These are phyloP conservation scores for Didymellaceae sp. DNA, from an alignment of 2,329 filamentous ascomycete genomes.

Conservation along the genomic window DNA sequence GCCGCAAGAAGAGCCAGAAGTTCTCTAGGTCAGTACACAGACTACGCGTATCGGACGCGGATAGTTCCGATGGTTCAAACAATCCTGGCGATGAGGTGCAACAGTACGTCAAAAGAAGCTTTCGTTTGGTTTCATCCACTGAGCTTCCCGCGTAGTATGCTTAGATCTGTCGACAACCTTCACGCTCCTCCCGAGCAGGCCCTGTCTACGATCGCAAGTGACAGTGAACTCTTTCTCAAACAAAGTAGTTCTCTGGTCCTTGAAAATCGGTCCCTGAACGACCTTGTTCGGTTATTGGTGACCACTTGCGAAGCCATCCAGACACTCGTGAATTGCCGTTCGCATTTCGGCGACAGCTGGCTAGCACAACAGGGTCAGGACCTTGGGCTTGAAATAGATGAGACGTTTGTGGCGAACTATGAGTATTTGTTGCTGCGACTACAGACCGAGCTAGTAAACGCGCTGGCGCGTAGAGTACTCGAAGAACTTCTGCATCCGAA, in stretches of 20 bases:
- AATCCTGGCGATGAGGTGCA: constrained; percentile 42
- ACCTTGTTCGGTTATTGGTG: constrained; percentile 37
- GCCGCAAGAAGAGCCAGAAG: constrained; percentile 25
- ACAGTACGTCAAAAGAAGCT: constrained; percentile 43
- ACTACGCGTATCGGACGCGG: constrained; percentile 29
- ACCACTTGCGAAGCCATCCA: constrained; percentile 42
- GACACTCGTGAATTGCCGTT: constrained; percentile 34
- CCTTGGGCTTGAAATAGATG: constrained; percentile 41
- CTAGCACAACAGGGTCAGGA: constrained; percentile 40
- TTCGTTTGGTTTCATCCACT: constrained; percentile 43
- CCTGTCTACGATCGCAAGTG: constrained; percentile 40
- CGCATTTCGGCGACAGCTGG: constrained; percentile 40
- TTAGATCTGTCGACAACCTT: constrained; percentile 35
- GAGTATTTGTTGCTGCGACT: constrained; percentile 52
- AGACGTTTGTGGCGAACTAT: constrained; percentile 52
- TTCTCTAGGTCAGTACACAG: constrained; percentile 27
- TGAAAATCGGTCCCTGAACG: constrained; percentile 37
- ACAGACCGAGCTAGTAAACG: constrained; percentile 43
- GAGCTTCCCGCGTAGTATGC: constrained; percentile 40
- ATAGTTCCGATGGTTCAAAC: constrained; percentile 39
- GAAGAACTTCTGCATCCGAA: constrained; percentile 33
- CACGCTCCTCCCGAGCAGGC: constrained; percentile 26
- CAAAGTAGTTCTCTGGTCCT: constrained; percentile 39
- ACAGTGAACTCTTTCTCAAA: constrained; percentile 46
- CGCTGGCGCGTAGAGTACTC: constrained; percentile 35